phyloP scores from a whole-genome alignment of 768 basidiomycete genomes.

The Lactarius tabidus region DNA sequence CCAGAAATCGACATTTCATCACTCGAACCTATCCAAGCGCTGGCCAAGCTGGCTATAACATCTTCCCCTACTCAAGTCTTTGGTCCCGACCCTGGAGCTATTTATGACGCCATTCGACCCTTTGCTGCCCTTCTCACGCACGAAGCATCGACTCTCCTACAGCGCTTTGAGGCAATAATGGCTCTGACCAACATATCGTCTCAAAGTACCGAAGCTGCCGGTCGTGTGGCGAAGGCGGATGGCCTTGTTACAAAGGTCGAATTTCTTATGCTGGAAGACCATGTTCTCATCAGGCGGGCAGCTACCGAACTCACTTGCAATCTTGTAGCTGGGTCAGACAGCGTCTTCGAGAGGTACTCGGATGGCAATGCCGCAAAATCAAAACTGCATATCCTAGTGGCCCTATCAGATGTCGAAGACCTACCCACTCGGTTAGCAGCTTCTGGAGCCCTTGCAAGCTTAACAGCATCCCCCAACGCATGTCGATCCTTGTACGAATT shows the following conservation, averaged over 20 bases:
- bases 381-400: constrained; percentile 77
- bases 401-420: constrained; percentile 85
- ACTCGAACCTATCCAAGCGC: constrained; percentile 74
- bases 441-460: constrained; percentile 80
- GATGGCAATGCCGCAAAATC: constrained; percentile 44
- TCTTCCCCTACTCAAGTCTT: constrained; percentile 87
- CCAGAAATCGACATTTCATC: constrained; percentile 40
- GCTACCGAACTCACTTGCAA: constrained; percentile 92
- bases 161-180: constrained; percentile 92
- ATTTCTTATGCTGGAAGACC: constrained; percentile 75
- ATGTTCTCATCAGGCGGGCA: constrained; percentile 77
- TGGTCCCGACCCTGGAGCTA: constrained; percentile 72
- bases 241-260: constrained; percentile 65
- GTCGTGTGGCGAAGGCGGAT: constrained; percentile 59
- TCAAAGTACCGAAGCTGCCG: constrained; percentile 58
- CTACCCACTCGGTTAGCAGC: constrained; percentile 83
- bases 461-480: constrained; percentile 58
- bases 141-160: constrained; percentile 64
- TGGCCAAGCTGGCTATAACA: constrained; percentile 92
- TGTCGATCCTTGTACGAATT: constrained; percentile 61
- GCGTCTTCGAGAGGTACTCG: constrained; percentile 69
- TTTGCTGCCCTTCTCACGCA: constrained; percentile 70
- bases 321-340: constrained; percentile 72
- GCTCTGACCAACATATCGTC: constrained; percentile 94
- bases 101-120: constrained; percentile 81